Percentiles rank a stretch among this genome's conserved stretches.
These are phyloP conservation scores for Fraxinus albicans DNA, from an alignment of 305 asterid genomes.

Conservation along the genomic window DNA sequence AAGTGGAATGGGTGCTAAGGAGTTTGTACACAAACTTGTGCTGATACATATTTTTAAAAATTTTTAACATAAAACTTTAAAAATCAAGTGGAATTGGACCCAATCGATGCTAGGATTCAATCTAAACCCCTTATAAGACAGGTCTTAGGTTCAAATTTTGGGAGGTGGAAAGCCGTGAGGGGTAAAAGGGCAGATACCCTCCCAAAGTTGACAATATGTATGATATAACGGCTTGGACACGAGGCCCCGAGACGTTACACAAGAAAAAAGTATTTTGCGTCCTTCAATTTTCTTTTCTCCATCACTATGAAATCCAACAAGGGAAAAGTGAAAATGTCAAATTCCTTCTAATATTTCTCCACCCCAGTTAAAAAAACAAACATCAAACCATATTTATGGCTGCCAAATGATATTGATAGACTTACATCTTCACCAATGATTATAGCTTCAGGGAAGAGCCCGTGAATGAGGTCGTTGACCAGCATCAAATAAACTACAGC, in stretches of 20 bases:
- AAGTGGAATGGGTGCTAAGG: slow-evolving; percentile 3
- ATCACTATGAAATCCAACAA: neutral
- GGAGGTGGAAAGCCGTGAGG: neutral
- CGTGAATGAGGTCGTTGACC: slow-evolving; percentile 92
- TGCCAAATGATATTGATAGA: slow-evolving; percentile 23
- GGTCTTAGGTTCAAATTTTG: neutral
- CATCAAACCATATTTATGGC: neutral
- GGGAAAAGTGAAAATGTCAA: neutral
- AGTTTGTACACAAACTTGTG: slow-evolving; percentile 5
- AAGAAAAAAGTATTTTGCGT: neutral
- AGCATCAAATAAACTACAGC: slow-evolving; percentile 97
- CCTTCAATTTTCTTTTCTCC: neutral
- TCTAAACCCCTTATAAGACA: neutral
- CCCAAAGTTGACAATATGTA: neutral
- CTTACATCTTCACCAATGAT: slow-evolving; percentile 96
- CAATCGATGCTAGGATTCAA: neutral
- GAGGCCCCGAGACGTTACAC: neutral
- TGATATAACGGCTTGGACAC: neutral
- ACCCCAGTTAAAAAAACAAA: neutral
- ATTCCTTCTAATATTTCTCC: slow-evolving; percentile 1
- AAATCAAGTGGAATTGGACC: neutral
- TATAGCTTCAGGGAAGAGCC: slow-evolving; percentile 88
- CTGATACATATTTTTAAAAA: neutral
- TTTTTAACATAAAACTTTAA: neutral
- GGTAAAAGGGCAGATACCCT: neutral